phyloP scores from a whole-genome alignment of 345 rosid genomes.

The Populus ilicifolia region DNA sequence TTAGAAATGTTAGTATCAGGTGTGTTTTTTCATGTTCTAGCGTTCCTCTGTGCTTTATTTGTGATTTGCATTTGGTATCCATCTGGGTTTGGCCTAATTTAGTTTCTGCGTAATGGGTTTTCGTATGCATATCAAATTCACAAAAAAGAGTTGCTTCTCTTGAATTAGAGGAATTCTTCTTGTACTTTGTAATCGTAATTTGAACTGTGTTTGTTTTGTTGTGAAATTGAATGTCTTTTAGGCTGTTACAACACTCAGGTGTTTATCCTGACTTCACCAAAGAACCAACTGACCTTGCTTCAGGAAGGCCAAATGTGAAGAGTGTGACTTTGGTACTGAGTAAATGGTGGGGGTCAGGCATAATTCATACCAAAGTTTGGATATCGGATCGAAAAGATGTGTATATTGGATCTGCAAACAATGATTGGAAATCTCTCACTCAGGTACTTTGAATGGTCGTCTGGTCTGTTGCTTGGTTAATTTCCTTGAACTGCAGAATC shows the following conservation, averaged over 20 bases:
- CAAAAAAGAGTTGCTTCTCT: background rate
- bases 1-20: conserved; percentile 69
- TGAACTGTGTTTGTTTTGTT: background rate
- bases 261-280: conserved; percentile 63
- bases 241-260: conserved; percentile 73
- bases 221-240: conserved; percentile 26
- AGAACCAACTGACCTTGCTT: conserved; percentile 66
- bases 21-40: background rate
- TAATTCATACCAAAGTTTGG: conserved; percentile 91
- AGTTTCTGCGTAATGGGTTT: too few species aligned
- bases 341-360: conserved; percentile 84
- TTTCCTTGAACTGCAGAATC: background rate
- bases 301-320: conserved; percentile 67
- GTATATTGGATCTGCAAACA: conserved; percentile 87
- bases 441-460: conserved; percentile 42
- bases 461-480: background rate
- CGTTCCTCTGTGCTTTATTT: background rate
- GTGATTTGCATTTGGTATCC: too few species aligned
- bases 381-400: conserved; percentile 63
- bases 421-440: conserved; percentile 92
- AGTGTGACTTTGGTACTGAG: conserved; percentile 53
- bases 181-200: background rate
- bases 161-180: too few species aligned
- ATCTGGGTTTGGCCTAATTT: too few species aligned
- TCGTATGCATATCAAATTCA: too few species aligned